A percentile compares a stretch with the other conserved stretches of the same genome.
Conservation (phyloP, 768 basidiomycete genomes). For the Chalciporus piperatus region DNA sequence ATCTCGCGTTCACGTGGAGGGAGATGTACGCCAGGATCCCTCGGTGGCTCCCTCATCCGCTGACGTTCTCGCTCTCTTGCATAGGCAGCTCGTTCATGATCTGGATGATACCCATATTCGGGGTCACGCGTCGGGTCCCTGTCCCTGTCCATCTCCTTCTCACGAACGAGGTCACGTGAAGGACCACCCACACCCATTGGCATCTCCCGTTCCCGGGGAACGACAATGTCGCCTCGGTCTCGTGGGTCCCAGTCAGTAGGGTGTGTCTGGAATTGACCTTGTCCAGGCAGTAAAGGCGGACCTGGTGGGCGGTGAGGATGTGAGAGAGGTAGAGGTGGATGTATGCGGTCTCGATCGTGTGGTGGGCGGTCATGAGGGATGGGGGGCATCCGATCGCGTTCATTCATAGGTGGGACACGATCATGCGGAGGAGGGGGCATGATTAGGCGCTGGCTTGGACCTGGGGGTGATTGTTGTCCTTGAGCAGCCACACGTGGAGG, state of each 20-base stretch:
- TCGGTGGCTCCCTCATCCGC: conserved; percentile 14
- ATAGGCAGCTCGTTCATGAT: conserved; percentile 22
- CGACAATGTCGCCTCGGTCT: conserved; percentile 21
- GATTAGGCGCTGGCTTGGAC: conserved; percentile 20
- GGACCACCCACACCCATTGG: conserved; percentile 13
- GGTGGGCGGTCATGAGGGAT: conserved; percentile 22
- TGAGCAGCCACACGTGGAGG: conserved; percentile 10
- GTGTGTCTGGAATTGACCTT: conserved; percentile 30
- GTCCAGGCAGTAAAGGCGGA: conserved; percentile 25
- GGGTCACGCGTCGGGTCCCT: conserved; percentile 23
- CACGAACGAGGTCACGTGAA: conserved; percentile 23
- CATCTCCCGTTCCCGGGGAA: conserved; percentile 22
- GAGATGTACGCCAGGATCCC: conserved; percentile 19
- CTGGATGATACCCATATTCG: conserved; percentile 21
- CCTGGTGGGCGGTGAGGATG: conserved; percentile 18
- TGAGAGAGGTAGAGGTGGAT: conserved; percentile 21
- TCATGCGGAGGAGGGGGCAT: conserved; percentile 21
- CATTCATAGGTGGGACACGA: conserved; percentile 20
- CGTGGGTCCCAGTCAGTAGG: conserved; percentile 29
- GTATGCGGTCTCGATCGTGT: conserved; percentile 28
- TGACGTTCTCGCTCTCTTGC: conserved; percentile 25
- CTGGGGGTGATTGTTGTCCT: conserved; percentile 25
- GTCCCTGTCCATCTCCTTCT: conserved; percentile 25
- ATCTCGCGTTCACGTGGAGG: conserved; percentile 26
- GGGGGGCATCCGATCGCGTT: conserved; percentile 26